These are phyloP conservation scores for Lactifluus subvellereus DNA, from an alignment of 768 basidiomycete genomes.

Conservation along the genomic window DNA sequence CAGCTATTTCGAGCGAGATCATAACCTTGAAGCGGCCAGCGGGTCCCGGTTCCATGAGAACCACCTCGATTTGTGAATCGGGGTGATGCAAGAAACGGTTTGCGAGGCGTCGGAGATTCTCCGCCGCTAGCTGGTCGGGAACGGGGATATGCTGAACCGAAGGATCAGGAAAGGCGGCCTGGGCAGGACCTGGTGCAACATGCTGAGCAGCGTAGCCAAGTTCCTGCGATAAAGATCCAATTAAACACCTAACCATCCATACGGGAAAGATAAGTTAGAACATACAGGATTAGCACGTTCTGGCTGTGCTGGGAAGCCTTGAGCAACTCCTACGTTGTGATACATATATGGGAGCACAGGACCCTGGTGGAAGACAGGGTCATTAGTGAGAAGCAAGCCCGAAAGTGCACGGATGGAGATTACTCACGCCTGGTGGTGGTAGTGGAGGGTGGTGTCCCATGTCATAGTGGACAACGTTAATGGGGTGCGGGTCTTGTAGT, in stretches of 20 bases:
- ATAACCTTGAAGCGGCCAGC: neutral
- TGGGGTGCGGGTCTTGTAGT: neutral
- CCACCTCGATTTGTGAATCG: neutral
- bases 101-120: neutral
- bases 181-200: neutral
- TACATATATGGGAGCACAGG: neutral
- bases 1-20: neutral
- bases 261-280: neutral
- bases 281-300: neutral
- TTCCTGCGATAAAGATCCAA: neutral
- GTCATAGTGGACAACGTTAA: neutral
- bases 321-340: neutral
- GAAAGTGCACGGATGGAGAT: neutral
- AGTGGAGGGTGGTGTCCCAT: neutral
- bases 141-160: neutral
- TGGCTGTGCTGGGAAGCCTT: neutral
- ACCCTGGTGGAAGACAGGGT: neutral
- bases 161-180: neutral
- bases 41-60: neutral
- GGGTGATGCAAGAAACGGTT: neutral
- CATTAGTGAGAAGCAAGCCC: neutral
- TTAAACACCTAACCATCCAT: neutral
- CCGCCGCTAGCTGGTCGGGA: neutral
- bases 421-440: neutral
- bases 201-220: neutral